Conservation (phyloP, 2,329 filamentous ascomycete genomes). For the Colletotrichum eremochloae region DNA sequence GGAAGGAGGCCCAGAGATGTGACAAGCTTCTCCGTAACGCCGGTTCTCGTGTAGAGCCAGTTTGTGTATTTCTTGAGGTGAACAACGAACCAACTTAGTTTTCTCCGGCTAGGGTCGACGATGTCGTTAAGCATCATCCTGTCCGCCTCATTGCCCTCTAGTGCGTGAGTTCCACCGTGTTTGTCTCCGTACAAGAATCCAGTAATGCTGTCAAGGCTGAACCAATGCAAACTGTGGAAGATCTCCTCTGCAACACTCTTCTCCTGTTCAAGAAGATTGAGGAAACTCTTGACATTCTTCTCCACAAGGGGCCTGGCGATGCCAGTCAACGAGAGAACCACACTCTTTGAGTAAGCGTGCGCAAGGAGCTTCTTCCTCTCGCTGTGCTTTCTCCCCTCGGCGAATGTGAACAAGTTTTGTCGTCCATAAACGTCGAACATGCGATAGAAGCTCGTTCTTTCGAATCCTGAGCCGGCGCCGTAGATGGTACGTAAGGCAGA, state of each 20-base stretch:
- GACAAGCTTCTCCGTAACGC: constrained; percentile 52
- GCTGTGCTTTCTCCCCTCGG: constrained; percentile 56
- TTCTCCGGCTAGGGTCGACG: constrained; percentile 59
- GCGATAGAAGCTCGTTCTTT: constrained; percentile 64
- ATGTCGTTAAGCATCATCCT: constrained; percentile 61
- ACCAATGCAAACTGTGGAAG: constrained; percentile 65
- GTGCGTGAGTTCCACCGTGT: constrained; percentile 58
- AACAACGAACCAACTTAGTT: constrained; percentile 62
- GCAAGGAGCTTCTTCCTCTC: constrained; percentile 66
- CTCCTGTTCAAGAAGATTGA: constrained; percentile 53
- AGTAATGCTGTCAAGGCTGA: constrained; percentile 66
- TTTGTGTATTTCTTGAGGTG: constrained; percentile 60
- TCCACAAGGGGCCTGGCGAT: constrained; percentile 51
- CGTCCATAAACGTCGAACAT: constrained; percentile 68
- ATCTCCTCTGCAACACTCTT: constrained; percentile 55
- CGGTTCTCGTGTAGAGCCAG: constrained; percentile 62
- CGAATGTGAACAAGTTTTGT: constrained; percentile 67
- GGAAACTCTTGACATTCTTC: constrained; percentile 50
- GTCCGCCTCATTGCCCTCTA: constrained; percentile 54
- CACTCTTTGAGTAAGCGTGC: constrained; percentile 66
- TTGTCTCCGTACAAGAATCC: constrained; percentile 62
- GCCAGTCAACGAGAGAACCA: constrained; percentile 50
- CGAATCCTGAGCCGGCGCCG: constrained; percentile 65
- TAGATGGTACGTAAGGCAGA: constrained; percentile 66
- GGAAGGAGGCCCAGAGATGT: constrained; percentile 55